Evolutionary conservation across 441 rosid genomes (phyloP), one percentile per base, ranked within the genome.

Genomic region (Populus hybrid): DNA sequence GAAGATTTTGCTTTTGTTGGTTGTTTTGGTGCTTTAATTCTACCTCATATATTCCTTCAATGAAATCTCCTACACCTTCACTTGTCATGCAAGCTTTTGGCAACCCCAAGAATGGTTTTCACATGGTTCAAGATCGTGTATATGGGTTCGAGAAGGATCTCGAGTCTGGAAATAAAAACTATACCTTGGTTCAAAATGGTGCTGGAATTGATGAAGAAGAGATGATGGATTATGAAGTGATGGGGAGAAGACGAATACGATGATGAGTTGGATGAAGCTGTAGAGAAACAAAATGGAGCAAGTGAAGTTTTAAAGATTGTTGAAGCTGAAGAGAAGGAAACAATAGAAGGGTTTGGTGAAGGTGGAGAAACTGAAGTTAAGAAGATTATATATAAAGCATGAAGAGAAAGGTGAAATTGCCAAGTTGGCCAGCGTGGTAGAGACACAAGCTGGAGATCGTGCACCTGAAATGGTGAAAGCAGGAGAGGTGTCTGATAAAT

Each of bases 41-140:
- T 38, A 83, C 83, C 38, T 50, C 74, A 19, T 83, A 81, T 69
- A 85, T 86, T 77, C 82, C 87, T 73, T 76, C 84, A 21, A 82
- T 79, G 86, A 84, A 86, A 72, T 86, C 86, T 50, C 83, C 83
- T 4, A 73, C 76, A n/a, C 76, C 79, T 66, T 75, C 83, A 18
- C 72, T 42, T 26, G 24, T 75, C 23, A 69, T 71, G 32, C 79
- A 69, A 64, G 76, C 78, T 65, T 70, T 78, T 36, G 46, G 50
- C 80, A 66, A 65, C 70, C 21, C 81, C 32, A 81, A 67, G 72
- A 74, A 79, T 74, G 79, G 81, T 53, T 80, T 46, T 81, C 42
- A 64, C 16, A 81, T 78, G 76, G 23, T 85, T 46, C 82, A 84
- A 21, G 74, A 82, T 72, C 46, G 40, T 57, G 69, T 76, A 2